Conservation (phyloP, 192 early-diverging fungal species). For the Oehlia diaphana region DNA sequence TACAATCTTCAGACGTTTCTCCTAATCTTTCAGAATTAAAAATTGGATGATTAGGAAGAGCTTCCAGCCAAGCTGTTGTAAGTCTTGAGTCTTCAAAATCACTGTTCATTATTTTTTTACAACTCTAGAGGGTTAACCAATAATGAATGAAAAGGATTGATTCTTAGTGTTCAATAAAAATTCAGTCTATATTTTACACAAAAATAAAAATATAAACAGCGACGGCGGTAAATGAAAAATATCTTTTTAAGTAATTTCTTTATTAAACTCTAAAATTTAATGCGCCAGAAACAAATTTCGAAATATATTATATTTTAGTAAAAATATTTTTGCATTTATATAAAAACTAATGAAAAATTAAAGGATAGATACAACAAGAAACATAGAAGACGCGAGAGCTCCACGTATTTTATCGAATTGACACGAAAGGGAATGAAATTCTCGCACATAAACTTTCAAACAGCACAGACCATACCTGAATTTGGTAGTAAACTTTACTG, state of each 20-base stretch:
- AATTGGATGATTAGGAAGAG: constrained; percentile 13
- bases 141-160: neutral
- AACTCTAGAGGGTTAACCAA: too few species aligned
- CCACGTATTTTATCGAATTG: neutral
- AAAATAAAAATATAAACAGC: neutral
- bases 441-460: too few species aligned
- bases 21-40: neutral
- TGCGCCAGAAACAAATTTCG: neutral
- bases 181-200: neutral
- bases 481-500: neutral
- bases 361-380: neutral
- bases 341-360: neutral
- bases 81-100: neutral
- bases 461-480: neutral
- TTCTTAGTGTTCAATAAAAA: neutral
- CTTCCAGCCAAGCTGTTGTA: constrained; percentile 14
- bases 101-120: neutral
- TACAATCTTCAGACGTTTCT: neutral
- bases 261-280: too few species aligned
- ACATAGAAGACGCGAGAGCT: neutral
- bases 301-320: neutral
- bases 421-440: too few species aligned
- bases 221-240: neutral
- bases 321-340: neutral
- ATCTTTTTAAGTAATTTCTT: too few species aligned